Percentiles rank a stretch among this genome's conserved stretches.
phyloP scores from a whole-genome alignment of 2,329 filamentous ascomycete species.

The Fusarium marasasianum region DNA sequence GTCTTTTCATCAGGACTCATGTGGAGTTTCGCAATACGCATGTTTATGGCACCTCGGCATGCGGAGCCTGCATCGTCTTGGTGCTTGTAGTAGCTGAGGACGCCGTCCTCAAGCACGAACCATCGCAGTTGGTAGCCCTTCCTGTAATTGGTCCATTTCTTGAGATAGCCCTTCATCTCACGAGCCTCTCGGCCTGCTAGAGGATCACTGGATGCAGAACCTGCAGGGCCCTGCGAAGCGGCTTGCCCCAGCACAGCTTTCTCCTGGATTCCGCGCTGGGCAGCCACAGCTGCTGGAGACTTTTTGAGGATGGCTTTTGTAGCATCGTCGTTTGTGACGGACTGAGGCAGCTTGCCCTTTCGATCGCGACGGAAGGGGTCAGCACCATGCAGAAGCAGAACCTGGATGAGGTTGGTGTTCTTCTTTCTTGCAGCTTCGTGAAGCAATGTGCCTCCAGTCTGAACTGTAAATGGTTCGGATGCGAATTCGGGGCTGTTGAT shows the following conservation, averaged over 20 bases:
- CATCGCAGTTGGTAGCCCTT: constrained; percentile 96
- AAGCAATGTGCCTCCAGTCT: constrained; percentile 88
- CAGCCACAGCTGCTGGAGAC: constrained; percentile 92
- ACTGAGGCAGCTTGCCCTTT: constrained; percentile 94
- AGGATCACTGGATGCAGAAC: constrained; percentile 65
- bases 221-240: constrained; percentile 63
- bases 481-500: constrained; percentile 92
- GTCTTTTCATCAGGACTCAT: constrained; percentile 99
- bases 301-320: constrained; percentile 90
- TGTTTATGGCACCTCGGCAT: constrained; percentile 97
- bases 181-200: constrained; percentile 84
- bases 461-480: constrained; percentile 78
- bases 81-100: constrained; percentile 98
- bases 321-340: constrained; percentile 93
- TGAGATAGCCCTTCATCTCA: constrained; percentile 98
- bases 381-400: constrained; percentile 90
- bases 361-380: constrained; percentile 96
- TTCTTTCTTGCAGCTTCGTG: constrained; percentile 92
- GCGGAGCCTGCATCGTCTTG: constrained; percentile 97
- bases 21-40: constrained; percentile 92
- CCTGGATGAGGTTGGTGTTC: constrained; percentile 87
- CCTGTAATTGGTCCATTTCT: constrained; percentile 99
- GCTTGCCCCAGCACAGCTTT: constrained; percentile 89
- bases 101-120: constrained; percentile 98
- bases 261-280: constrained; percentile 95